These are phyloP conservation scores for Fraxinus floribunda DNA, from an alignment of 305 asterid genomes.

Conservation along the genomic window DNA sequence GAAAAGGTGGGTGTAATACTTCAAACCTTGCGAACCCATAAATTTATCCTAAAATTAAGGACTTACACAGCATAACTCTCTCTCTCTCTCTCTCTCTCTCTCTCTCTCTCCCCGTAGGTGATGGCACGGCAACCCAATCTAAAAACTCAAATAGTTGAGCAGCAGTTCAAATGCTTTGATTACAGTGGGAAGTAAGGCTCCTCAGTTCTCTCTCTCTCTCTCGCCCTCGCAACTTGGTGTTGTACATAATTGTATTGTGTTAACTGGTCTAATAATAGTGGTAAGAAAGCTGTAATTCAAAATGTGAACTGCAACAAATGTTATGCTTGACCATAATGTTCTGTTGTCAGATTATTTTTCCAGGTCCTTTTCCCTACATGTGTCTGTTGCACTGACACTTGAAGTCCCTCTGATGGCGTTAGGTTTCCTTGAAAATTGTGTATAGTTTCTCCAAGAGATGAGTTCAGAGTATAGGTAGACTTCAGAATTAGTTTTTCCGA, in stretches of 20 bases:
- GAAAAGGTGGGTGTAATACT: constrained; percentile 39
- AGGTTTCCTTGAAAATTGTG: not conserved
- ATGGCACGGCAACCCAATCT: constrained; percentile 58
- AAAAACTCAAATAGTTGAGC: constrained; percentile 55
- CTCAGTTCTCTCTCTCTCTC: constrained; percentile 1
- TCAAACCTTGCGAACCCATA: not conserved
- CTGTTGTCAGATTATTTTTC: not conserved
- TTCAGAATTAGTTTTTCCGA: not conserved
- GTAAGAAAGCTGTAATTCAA: not conserved
- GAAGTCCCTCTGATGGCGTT: not conserved
- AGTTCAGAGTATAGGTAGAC: not conserved
- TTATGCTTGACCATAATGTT: not conserved
- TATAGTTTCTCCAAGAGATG: not conserved
- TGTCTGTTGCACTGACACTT: not conserved
- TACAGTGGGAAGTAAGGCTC: constrained; percentile 54
- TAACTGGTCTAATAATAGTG: not conserved
- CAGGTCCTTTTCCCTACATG: not conserved
- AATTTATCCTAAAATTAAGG: constrained; percentile 8
- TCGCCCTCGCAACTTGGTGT: not conserved
- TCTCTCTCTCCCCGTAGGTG: constrained; percentile 32
- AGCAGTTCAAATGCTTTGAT: constrained; percentile 62
- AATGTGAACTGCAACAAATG: not conserved
- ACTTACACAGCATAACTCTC: constrained; percentile 4
- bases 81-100: too few relatives aligned
- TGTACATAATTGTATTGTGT: not conserved